Evolutionary conservation across 345 rosid genomes (phyloP), one percentile per base, ranked within the genome.

Genomic region (Dipteronia sinensis): DNA sequence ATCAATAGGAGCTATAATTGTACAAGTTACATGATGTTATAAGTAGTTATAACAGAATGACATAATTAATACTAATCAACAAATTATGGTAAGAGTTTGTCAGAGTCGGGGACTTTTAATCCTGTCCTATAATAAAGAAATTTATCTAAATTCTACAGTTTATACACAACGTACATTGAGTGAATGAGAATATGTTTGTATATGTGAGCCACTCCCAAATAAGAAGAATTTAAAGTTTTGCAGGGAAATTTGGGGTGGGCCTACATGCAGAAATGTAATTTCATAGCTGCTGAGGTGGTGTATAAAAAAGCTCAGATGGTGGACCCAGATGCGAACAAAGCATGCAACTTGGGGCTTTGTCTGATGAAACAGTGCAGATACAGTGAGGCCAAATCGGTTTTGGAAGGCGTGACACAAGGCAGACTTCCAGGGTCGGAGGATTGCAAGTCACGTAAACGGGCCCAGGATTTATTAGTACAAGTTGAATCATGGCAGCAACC

Each of bases 201-300:
- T 2, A 29, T 29, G 31, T 29, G 31, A 29, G 31, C 31, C 34
- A 31, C 34, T 31, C 34, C 34, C 34, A 31, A 3, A 31, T 31
- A 31, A 31, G 34, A 31, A 31, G 34, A 31, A 31, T 31, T 31
- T 31, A 31, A 31, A 31, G 34, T 40, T 13, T 51, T 38, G n/a
- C 79, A 96, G 98, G 99, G 98, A 6, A 94, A 96, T 79, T 81
- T 96, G 87, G 99, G 97, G 10, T 96, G 99, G 99, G 99, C 97
- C 25, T 90, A 96, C 81, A 92, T 94, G 98, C 98, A 92, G 77
- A 91, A 96, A 80, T 76, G 89, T 8, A 96, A 91, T 87, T 94
- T 76, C 87, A 63, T 92, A 70, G 87, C 92, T 2, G 99, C 98
- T 0, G 98, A 96, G 84, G 97, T 86, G 0, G 95, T 93, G 10